phyloP scores from a whole-genome alignment of 2,329 filamentous ascomycete species.

The Incumbomyces delicatus region DNA sequence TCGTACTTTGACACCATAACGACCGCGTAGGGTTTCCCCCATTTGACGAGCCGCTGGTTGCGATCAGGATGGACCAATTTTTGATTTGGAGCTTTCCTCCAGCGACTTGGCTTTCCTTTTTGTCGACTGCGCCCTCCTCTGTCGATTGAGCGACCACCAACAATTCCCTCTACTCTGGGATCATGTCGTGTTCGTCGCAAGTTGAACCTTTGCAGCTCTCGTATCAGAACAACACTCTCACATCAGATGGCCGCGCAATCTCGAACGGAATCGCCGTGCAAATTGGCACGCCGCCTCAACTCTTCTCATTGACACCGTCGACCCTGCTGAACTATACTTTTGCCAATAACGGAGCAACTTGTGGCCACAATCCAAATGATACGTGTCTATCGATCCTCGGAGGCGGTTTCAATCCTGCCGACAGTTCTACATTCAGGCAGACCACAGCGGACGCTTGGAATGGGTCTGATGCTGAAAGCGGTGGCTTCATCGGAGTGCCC shows the following conservation, averaged over 20 bases:
- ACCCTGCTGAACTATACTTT: constrained; percentile 14
- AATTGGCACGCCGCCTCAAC: constrained; percentile 17
- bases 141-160: no score
- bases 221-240: constrained; percentile 11
- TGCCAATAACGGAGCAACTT: constrained; percentile 16
- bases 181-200: not conserved
- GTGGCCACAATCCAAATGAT: constrained; percentile 14
- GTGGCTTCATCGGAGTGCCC: constrained; percentile 6
- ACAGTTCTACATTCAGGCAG: constrained; percentile 11
- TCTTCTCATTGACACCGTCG: constrained; percentile 16
- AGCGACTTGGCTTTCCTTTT: no score
- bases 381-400: constrained; percentile 14
- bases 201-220: not conserved
- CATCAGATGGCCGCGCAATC: constrained; percentile 14
- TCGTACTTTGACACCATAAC: no score
- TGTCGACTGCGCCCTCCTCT: no score
- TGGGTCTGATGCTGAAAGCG: constrained; percentile 9
- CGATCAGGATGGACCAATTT: no score
- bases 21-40: no score
- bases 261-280: constrained; percentile 14
- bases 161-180: not conserved
- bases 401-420: constrained; percentile 15
- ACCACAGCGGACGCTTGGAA: constrained; percentile 16
- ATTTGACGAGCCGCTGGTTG: no score
- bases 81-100: no score